A percentile compares a stretch with the other conserved stretches of the same genome.
These are phyloP conservation scores for Colletotrichum sp. DNA, from an alignment of 2,329 filamentous ascomycete genomes.

Conservation along the genomic window DNA sequence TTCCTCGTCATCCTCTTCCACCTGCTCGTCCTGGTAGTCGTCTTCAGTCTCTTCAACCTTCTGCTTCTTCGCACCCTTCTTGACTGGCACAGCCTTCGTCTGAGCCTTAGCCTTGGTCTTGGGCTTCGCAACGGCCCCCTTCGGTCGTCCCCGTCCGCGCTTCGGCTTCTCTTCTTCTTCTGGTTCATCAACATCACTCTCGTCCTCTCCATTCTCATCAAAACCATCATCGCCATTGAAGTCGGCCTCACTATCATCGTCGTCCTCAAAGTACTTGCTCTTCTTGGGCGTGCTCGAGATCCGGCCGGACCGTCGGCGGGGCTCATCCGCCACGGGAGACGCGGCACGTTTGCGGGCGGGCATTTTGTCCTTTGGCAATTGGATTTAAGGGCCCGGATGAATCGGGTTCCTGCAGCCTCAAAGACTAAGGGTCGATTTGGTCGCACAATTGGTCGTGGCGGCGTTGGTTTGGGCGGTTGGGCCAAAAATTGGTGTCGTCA, in stretches of 20 bases:
- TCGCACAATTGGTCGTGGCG: not conserved
- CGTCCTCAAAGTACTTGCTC: conserved; percentile 57
- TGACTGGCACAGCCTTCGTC: conserved; percentile 25
- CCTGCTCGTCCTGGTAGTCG: conserved; percentile 20
- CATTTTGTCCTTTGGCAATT: conserved; percentile 30
- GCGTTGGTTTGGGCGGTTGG: not conserved
- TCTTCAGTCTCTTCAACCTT: conserved; percentile 25
- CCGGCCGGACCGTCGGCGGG: conserved; percentile 53
- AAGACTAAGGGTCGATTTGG: not conserved
- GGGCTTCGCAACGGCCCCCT: not conserved
- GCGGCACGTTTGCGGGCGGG: conserved; percentile 42
- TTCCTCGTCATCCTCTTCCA: conserved; percentile 23
- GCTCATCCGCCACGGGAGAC: conserved; percentile 30
- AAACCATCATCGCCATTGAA: not conserved
- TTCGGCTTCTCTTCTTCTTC: conserved; percentile 24
- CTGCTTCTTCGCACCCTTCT: conserved; percentile 25
- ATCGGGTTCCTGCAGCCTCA: not conserved
- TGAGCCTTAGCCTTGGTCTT: not conserved
- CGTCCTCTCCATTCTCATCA: conserved; percentile 10
- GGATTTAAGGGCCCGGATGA: not conserved
- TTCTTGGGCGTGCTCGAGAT: conserved; percentile 49
- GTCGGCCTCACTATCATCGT: conserved; percentile 23
- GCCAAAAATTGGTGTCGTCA: not conserved
- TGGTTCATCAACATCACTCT: conserved; percentile 16
- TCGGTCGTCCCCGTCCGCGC: conserved; percentile 17